These are phyloP conservation scores for Pythium plurisporium DNA, from an alignment of 352 stramenopile genomes.

Conservation along the genomic window DNA sequence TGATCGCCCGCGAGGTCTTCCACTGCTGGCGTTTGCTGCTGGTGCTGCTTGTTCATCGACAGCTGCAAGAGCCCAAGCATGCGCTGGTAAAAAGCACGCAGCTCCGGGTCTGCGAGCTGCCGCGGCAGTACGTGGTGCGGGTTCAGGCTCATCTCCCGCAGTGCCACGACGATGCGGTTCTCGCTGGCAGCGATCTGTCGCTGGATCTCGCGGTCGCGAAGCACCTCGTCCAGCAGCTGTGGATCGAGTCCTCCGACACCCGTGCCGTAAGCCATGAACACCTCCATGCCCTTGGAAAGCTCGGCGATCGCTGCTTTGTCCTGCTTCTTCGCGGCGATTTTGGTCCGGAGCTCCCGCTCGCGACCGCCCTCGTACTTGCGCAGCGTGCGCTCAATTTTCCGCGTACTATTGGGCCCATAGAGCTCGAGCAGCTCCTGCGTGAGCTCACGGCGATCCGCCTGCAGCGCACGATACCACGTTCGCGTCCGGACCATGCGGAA, in stretches of 20 bases:
- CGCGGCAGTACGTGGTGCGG: constrained; percentile 34
- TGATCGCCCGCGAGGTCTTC: too few species aligned
- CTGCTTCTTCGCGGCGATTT: constrained; percentile 18
- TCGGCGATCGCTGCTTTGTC: constrained; percentile 15
- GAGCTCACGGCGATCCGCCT: constrained; percentile 12
- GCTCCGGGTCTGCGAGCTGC: constrained; percentile 38
- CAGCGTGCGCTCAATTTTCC: constrained; percentile 22
- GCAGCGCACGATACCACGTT: constrained; percentile 15
- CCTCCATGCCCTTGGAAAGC: constrained; percentile 9
- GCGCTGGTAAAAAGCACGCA: constrained; percentile 55
- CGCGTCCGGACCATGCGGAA: constrained; percentile 9
- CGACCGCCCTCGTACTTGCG: constrained; percentile 20
- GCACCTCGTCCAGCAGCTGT: constrained; percentile 43
- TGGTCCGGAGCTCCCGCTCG: constrained; percentile 10
- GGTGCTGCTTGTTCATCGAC: constrained; percentile 9
- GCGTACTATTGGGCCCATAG: constrained; percentile 18
- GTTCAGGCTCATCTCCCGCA: constrained; percentile 69
- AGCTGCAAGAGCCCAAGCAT: constrained; percentile 31
- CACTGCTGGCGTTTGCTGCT: neutral
- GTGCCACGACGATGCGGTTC: constrained; percentile 40
- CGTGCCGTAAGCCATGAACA: constrained; percentile 1
- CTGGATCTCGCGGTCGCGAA: constrained; percentile 43
- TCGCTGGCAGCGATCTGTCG: constrained; percentile 30
- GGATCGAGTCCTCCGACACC: constrained; percentile 12
- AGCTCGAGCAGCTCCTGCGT: constrained; percentile 15